Base-by-base conservation (phyloP, 208 protist genomes). In the Novymonas esmeraldas region DNA sequence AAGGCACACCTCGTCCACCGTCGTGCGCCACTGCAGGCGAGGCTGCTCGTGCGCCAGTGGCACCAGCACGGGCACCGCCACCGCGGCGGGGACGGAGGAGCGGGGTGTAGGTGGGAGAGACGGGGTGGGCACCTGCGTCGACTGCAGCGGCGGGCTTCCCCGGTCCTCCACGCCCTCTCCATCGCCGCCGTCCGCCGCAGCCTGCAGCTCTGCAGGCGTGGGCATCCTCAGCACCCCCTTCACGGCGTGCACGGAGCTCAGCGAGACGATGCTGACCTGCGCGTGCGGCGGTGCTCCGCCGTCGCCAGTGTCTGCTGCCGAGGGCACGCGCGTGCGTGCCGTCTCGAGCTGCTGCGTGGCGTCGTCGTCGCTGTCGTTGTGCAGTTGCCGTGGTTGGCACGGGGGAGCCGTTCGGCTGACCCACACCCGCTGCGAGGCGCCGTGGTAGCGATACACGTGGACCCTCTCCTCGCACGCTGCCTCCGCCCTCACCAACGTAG, bases 1-100 rank as follows among this genome's bases (percentile, higher is more conserved):
- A 20, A 76, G 1, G 29, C 70, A 69, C 39, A 76, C 39, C 54
- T 76, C 70, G 3, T 61, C 31, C 20, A 76, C 70, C 34, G 29
- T n/a, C 24, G 70, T n/a, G 33, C 63, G 70, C 31, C 31, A 49
- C 62, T 36, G 51, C 49, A 76, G 51, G 14, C 70, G 70, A 14
- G 62, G 31, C 20, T 39, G 24, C 44, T 7, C 20, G 28, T 22
- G 29, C 39, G 14, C 55, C 24, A 46, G 36, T 42, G 55, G 24
- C 11, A 11, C 10, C 36, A 36, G 11, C 39, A 22, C 31, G n/a
- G 55, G 38, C 22, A 48, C 24, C 14, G 22, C 55, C 11, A 13
- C 29, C 3, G 38, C n/a, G 14, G 64, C 34, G 16, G 55, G 60
- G 34, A 34, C 36, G 18, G 41, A 33, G 22, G 56, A 31, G 16